These are phyloP conservation scores for Persicaria maculosa DNA, from an alignment of 148 eudicot species.

Conservation along the genomic window DNA sequence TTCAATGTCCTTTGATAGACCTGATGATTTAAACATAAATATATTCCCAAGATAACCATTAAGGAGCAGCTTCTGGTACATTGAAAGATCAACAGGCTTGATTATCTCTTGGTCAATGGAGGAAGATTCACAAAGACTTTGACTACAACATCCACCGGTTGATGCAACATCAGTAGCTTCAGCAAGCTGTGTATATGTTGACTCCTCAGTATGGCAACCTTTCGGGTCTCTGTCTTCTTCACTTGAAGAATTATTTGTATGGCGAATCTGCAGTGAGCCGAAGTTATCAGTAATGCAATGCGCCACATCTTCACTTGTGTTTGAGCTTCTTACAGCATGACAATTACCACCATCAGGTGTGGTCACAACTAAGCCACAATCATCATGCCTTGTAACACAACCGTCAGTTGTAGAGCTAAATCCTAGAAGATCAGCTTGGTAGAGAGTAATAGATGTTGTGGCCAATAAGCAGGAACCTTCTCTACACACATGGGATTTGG, in stretches of 20 bases:
- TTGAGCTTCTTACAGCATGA: background rate
- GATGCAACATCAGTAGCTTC: constrained; percentile 19
- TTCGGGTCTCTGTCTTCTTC: constrained; percentile 11
- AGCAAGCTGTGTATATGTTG: background rate
- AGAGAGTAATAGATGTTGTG: constrained; percentile 50
- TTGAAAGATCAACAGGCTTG: constrained; percentile 33
- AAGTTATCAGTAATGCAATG: constrained; percentile 10
- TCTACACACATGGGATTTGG: constrained; percentile 49
- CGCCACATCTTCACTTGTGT: background rate
- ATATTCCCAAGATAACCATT: constrained; percentile 82
- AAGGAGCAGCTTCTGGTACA: constrained; percentile 62
- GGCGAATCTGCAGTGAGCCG: constrained; percentile 10
- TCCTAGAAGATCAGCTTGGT: constrained; percentile 53
- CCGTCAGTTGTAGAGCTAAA: constrained; percentile 24
- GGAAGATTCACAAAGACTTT: constrained; percentile 22
- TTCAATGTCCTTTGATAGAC: constrained; percentile 68
- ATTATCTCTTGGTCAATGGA: constrained; percentile 21
- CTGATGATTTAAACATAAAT: constrained; percentile 55
- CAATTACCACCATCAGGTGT: background rate
- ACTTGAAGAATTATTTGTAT: constrained; percentile 12
- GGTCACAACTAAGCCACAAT: constrained; percentile 8
- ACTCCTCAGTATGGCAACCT: background rate
- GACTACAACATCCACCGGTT: constrained; percentile 30
- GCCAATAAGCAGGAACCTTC: constrained; percentile 59
- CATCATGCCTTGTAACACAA: constrained; percentile 16